These are phyloP conservation scores for Withania somnifera DNA, from an alignment of 305 asterid genomes.

Conservation along the genomic window DNA sequence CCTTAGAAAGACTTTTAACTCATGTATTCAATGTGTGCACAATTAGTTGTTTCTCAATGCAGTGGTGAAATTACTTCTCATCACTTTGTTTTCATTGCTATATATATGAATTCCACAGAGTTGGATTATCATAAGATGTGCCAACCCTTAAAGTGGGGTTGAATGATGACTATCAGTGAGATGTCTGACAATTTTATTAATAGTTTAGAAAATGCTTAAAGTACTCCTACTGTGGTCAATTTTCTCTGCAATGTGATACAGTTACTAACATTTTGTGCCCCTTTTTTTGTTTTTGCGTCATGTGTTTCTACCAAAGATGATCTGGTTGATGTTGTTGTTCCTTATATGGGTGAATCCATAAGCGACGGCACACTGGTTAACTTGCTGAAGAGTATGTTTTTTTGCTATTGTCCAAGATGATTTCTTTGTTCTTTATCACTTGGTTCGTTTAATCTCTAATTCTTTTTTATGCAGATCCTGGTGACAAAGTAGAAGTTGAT, in stretches of 20 bases:
- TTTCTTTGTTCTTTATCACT: background rate
- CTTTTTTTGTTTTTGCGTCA: background rate
- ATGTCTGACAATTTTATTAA: background rate
- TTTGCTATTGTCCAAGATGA: background rate
- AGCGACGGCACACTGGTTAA: slow-evolving; percentile 87
- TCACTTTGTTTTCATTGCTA: background rate
- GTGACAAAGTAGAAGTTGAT: slow-evolving; percentile 84
- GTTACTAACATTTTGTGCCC: background rate
- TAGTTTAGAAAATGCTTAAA: background rate
- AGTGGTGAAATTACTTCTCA: background rate
- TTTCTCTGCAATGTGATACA: background rate
- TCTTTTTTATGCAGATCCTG: slow-evolving; percentile 55
- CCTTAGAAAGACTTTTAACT: background rate
- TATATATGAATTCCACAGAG: background rate
- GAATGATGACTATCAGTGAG: background rate
- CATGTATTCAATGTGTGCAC: background rate
- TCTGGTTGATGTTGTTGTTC: slow-evolving; percentile 87
- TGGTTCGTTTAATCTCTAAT: slow-evolving; percentile 3
- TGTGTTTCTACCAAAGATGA: slow-evolving; percentile 45
- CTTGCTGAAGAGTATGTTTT: slow-evolving; percentile 77
- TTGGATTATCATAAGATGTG: background rate
- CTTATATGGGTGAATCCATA: slow-evolving; percentile 97
- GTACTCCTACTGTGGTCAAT: background rate
- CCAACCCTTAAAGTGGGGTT: background rate
- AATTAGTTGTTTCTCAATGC: background rate